Percentiles rank a stretch among this genome's conserved stretches.
Evolutionary conservation across 2,329 filamentous ascomycete genomes (phyloP).

Genomic region (Pseudogymnoascus sp.): DNA sequence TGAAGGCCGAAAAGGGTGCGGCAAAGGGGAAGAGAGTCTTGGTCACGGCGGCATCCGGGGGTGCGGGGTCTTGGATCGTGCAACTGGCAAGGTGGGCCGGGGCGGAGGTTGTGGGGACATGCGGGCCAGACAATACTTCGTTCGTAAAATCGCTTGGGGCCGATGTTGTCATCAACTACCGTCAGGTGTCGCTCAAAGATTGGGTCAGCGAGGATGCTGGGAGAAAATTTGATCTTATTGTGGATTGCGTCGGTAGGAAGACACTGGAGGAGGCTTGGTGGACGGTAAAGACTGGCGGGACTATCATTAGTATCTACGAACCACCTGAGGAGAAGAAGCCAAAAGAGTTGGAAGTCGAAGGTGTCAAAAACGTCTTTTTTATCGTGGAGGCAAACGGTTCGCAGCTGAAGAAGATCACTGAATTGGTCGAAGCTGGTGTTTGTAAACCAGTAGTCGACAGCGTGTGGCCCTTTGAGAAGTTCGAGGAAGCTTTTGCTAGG

Average conservation of each 20-base stretch:
- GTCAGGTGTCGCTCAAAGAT: slow-evolving; percentile 21
- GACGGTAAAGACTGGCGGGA: slow-evolving; percentile 29
- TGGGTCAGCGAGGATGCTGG: slow-evolving; percentile 26
- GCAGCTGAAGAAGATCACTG: slow-evolving; percentile 31
- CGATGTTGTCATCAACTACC: slow-evolving; percentile 34
- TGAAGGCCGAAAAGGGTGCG: slow-evolving; percentile 16
- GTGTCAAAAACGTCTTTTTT: slow-evolving; percentile 33
- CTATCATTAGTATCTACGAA: slow-evolving; percentile 33
- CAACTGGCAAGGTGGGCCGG: slow-evolving; percentile 33
- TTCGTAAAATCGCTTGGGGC: slow-evolving; percentile 35
- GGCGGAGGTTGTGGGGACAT: slow-evolving; percentile 33
- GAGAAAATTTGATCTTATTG: slow-evolving; percentile 33
- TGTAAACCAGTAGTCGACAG: slow-evolving; percentile 33
- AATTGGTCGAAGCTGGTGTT: slow-evolving; percentile 31
- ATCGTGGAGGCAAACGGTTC: slow-evolving; percentile 32
- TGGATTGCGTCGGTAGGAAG: slow-evolving; percentile 37
- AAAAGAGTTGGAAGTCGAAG: slow-evolving; percentile 20
- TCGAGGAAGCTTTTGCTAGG: slow-evolving; percentile 32
- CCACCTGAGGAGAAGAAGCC: slow-evolving; percentile 29
- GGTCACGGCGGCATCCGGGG: slow-evolving; percentile 37
- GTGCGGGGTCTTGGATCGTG: slow-evolving; percentile 36
- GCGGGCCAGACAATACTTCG: slow-evolving; percentile 30
- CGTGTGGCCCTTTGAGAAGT: slow-evolving; percentile 34
- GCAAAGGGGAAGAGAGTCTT: slow-evolving; percentile 32
- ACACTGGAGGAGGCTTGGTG: slow-evolving; percentile 36